Percentiles rank a stretch among this genome's conserved stretches.
Conservation (phyloP, 2,329 filamentous ascomycete species). For the Tolypocladium album region DNA sequence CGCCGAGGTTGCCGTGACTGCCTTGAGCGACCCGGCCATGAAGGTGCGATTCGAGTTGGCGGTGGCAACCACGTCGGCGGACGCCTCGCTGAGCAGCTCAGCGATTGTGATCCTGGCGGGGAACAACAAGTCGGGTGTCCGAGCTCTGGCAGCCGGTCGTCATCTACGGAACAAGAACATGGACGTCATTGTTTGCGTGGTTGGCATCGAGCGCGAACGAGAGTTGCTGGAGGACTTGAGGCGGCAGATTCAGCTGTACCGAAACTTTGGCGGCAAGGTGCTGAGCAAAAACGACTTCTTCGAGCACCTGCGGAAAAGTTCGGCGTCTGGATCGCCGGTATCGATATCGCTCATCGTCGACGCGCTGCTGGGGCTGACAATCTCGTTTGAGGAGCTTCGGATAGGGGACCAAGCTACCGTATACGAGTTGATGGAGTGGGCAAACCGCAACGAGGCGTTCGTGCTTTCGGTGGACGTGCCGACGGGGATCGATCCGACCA, state of each 20-base stretch:
- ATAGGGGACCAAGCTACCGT: constrained; percentile 73
- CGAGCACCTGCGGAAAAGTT: constrained; percentile 42
- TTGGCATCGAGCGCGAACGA: constrained; percentile 73
- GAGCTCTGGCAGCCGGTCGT: constrained; percentile 74
- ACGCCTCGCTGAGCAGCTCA: constrained; percentile 18
- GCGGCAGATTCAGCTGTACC: constrained; percentile 74
- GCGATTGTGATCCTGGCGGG: constrained; percentile 72
- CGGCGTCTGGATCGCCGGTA: constrained; percentile 27
- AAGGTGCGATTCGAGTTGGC: constrained; percentile 39
- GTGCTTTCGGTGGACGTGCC: constrained; percentile 86
- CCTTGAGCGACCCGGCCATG: constrained; percentile 52
- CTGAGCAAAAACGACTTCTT: constrained; percentile 50
- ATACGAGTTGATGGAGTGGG: constrained; percentile 87
- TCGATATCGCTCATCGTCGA: constrained; percentile 78
- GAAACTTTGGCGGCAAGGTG: constrained; percentile 70
- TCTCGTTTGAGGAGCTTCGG: constrained; percentile 79
- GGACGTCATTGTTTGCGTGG: constrained; percentile 71
- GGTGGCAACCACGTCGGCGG: constrained; percentile 22
- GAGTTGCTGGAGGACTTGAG: constrained; percentile 72
- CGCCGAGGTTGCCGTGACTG: constrained; percentile 67
- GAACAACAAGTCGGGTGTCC: constrained; percentile 83
- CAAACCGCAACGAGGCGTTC: constrained; percentile 74
- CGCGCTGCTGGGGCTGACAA: constrained; percentile 74
- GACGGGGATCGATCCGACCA: constrained; percentile 73
- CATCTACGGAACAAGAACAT: constrained; percentile 78